Base-by-base conservation (phyloP, 208 protist genomes). In the Novymonas esmeraldas region DNA sequence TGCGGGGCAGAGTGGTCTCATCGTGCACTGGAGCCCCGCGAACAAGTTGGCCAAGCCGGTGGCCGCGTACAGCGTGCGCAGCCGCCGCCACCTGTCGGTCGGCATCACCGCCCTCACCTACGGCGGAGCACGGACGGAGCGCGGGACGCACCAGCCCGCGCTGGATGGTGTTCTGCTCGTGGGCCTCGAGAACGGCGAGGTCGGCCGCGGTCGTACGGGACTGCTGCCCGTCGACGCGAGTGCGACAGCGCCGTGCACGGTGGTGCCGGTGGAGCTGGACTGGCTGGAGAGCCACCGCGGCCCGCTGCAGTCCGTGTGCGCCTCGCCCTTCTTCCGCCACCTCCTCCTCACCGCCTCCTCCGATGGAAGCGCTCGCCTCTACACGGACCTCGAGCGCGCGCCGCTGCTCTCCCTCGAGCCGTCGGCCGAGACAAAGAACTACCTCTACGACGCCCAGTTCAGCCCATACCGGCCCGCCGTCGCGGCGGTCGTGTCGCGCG, bases 271-370 rank as follows among this genome's bases (percentile, higher is more conserved):
- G 24, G 83, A 92, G 24, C 48, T 95, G 49, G 84, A 93, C 57
- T 94, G 87, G 85, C 46, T 90, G 9, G 76, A 87, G 34, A 73
- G 74, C 6, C 90, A 96, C 73, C 77, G 68, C 0, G 93, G 92
- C 6, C 90, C 90, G 9, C 81, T 97, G 56, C 89, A 96, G 68
- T 71, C 72, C 7, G 55, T 96, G 26, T 74, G 83, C 45, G 59
- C 80, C 7, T 97, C 92, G 4, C 90, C 90, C 4, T 98, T 96
- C 54, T 88, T 96, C 57, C 82, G 89, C 3, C 87, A 98, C 54
- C 66, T 98, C 26, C 90, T 93, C 59, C 63, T 95, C 38, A 94
- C 91, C 9, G 88, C 81, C 68, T 93, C 87, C 14, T 95, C 88
- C 0, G 92, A 98, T 58, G 91, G 94, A 28, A 91, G 76, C 46